Conservation (phyloP, 2,329 filamentous ascomycete genomes). For the Hypoxylon sp. region DNA sequence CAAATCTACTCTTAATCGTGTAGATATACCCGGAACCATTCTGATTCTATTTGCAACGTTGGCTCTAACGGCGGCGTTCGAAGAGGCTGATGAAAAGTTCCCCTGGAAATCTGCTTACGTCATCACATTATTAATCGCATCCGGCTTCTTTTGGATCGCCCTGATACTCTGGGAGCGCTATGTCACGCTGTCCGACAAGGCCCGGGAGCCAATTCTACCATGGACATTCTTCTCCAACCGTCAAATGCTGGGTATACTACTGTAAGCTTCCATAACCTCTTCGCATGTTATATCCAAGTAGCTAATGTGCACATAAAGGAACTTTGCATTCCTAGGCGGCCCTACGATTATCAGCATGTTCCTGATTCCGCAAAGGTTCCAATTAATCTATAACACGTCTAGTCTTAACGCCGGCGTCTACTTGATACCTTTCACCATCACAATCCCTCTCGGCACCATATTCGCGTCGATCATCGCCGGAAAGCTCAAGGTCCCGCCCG, state of each 20-base stretch:
- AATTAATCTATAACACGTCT: background rate
- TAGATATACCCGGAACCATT: conserved; percentile 35
- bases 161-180: conserved; percentile 2
- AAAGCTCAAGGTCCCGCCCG: background rate
- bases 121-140: conserved; percentile 27
- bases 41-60: conserved; percentile 6
- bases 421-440: background rate
- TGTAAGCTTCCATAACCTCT: background rate
- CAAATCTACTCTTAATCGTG: conserved; percentile 13
- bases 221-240: conserved; percentile 13
- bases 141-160: conserved; percentile 21
- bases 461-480: background rate
- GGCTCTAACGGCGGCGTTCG: conserved; percentile 23
- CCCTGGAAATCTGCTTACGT: conserved; percentile 43
- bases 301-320: background rate
- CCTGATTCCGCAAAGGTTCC: conserved; percentile 4
- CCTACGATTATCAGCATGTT: conserved; percentile 2
- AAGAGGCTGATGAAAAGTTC: conserved; percentile 34
- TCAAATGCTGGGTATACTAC: conserved; percentile 5
- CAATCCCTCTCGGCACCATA: background rate
- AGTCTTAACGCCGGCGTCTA: conserved; percentile 2
- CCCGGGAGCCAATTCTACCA: conserved; percentile 3
- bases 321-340: background rate
- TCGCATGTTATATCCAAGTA: background rate
- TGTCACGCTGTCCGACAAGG: background rate